Percentiles rank a stretch among this genome's conserved stretches.
These are phyloP conservation scores for Dacryopinax spathularia DNA, from an alignment of 768 basidiomycete genomes.

Conservation along the genomic window DNA sequence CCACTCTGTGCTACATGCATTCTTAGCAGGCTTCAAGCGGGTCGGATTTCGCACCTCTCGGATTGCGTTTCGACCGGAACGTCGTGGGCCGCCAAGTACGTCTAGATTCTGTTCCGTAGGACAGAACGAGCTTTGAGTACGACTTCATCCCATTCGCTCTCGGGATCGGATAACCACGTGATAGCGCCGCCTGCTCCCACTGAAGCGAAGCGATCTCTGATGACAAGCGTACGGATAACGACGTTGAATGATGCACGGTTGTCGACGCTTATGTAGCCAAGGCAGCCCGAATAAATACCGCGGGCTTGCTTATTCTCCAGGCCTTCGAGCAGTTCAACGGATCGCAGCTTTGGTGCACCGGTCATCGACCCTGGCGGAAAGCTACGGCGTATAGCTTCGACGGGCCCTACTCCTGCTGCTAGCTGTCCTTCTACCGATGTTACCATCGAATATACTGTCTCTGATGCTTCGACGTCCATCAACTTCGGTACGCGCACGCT, in stretches of 20 bases:
- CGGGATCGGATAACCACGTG: constrained; percentile 74
- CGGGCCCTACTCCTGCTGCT: constrained; percentile 34
- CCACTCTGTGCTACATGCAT: too few relatives aligned
- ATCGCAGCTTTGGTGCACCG: constrained; percentile 89
- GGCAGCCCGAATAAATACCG: constrained; percentile 78
- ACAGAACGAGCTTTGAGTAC: constrained; percentile 70
- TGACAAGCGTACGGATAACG: constrained; percentile 77
- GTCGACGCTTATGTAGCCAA: constrained; percentile 83
- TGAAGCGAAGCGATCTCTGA: constrained; percentile 15
- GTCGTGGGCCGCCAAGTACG: too few relatives aligned
- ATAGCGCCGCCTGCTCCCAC: constrained; percentile 95
- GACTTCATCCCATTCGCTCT: constrained; percentile 92
- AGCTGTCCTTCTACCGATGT: constrained; percentile 76
- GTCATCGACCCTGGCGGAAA: constrained; percentile 96
- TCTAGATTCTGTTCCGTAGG: constrained; percentile 23
- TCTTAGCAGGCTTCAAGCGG: too few relatives aligned
- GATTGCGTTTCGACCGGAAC: too few relatives aligned
- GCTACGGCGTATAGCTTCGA: constrained; percentile 60
- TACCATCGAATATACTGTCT: constrained; percentile 90
- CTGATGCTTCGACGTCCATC: constrained; percentile 78
- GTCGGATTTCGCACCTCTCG: too few relatives aligned
- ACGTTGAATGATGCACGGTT: constrained; percentile 89
- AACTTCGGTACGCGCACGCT: constrained; percentile 72
- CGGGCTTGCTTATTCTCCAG: constrained; percentile 55
- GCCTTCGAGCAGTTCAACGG: constrained; percentile 71